Evolutionary conservation across 768 basidiomycete species (phyloP).

Genomic region (Lactifluus subvellereus): DNA sequence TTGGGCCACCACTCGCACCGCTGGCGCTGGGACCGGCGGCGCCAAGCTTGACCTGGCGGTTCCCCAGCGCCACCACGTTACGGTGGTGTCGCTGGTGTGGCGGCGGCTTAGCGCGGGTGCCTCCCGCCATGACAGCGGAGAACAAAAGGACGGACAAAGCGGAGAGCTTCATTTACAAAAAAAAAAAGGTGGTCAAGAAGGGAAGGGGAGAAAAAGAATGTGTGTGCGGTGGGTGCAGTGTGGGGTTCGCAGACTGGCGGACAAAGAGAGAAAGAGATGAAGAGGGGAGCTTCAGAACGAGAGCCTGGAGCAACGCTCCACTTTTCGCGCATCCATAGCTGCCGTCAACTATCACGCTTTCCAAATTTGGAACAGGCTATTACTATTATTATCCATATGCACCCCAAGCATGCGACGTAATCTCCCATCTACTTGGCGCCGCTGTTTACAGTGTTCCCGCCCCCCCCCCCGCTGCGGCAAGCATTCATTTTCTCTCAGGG

Average conservation of each 20-base stretch:
- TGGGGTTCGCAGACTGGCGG: background rate
- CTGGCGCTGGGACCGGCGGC: background rate
- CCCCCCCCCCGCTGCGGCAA: too few species aligned
- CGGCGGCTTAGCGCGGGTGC: constrained; percentile 7
- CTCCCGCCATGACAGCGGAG: constrained; percentile 7
- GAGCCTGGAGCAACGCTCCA: too few species aligned
- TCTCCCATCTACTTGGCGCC: too few species aligned
- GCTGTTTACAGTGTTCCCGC: too few species aligned
- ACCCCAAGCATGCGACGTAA: too few species aligned
- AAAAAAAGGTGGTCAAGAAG: background rate
- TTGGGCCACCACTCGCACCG: background rate
- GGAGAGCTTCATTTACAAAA: constrained; percentile 27
- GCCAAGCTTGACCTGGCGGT: constrained; percentile 6
- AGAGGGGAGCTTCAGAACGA: too few species aligned
- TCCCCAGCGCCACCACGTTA: background rate
- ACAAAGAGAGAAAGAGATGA: background rate
- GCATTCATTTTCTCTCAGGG: too few species aligned
- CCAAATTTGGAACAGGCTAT: background rate
- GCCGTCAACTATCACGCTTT: background rate
- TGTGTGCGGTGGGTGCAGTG: background rate
- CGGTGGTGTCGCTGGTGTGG: background rate
- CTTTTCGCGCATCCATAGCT: too few species aligned
- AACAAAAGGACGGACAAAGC: constrained; percentile 26
- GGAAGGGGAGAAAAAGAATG: background rate
- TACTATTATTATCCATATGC: too few species aligned